Conservation (phyloP, 2,329 filamentous ascomycete species). For the Delphinella strobiligena region DNA sequence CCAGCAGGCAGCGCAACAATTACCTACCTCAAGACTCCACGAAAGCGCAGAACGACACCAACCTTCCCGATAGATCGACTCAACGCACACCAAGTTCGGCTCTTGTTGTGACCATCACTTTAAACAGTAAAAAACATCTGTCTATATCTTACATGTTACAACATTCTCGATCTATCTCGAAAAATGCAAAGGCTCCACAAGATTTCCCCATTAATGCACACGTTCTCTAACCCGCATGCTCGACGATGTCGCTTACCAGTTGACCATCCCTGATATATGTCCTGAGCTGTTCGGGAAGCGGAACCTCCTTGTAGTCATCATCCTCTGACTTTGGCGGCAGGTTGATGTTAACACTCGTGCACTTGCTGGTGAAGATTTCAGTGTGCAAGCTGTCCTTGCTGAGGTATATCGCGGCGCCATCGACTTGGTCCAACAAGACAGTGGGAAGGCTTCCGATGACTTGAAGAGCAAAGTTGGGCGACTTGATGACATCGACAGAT, state of each 20-base stretch:
- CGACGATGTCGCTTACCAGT: slow-evolving; percentile 86
- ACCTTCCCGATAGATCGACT: too few relatives aligned
- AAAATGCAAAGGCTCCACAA: too few relatives aligned
- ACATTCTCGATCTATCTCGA: not conserved
- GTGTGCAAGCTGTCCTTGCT: slow-evolving; percentile 65
- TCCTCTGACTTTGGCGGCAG: slow-evolving; percentile 56
- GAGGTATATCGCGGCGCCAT: slow-evolving; percentile 79
- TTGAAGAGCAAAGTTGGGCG: slow-evolving; percentile 74
- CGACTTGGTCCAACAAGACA: slow-evolving; percentile 83
- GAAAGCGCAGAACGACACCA: too few relatives aligned
- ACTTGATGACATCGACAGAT: slow-evolving; percentile 90
- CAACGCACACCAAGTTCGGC: too few relatives aligned
- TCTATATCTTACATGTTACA: not conserved
- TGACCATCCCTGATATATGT: slow-evolving; percentile 65
- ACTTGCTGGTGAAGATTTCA: slow-evolving; percentile 85
- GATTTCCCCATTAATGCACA: too few relatives aligned
- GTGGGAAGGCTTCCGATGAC: slow-evolving; percentile 78
- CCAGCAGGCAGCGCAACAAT: too few relatives aligned
- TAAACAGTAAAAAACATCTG: not conserved
- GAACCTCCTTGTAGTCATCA: slow-evolving; percentile 76
- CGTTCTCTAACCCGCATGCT: slow-evolving; percentile 86
- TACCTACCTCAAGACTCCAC: too few relatives aligned
- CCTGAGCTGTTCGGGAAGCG: slow-evolving; percentile 84
- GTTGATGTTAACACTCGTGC: slow-evolving; percentile 74
- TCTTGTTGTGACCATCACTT: not conserved